Base-by-base conservation (phyloP, 73 alveolate species). In the Effrenium voratum region DNA sequence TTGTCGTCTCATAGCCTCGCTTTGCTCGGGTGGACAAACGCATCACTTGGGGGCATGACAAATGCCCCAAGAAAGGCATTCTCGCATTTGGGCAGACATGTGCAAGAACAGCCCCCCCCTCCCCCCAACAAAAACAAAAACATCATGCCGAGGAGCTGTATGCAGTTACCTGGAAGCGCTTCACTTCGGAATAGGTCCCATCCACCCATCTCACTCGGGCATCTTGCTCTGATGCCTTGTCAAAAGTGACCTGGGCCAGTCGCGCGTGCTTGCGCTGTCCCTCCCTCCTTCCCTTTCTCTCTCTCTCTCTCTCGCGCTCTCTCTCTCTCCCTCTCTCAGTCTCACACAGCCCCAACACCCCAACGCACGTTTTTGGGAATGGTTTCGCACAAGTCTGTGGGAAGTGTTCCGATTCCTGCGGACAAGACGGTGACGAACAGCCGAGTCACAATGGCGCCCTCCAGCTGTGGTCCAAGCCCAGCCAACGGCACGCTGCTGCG, bases 401-500 rank as follows among this genome's bases (percentile, higher is more conserved):
- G n/a, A n/a, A n/a, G n/a, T n/a, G n/a, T n/a, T n/a, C n/a, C n/a
- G n/a, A n/a, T n/a, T n/a, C n/a, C n/a, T n/a, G n/a, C n/a, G n/a
- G n/a, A n/a, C n/a, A n/a, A n/a, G n/a, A n/a, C n/a, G n/a, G n/a
- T n/a, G n/a, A n/a, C n/a, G n/a, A n/a, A 32, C 38, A 6, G 70
- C n/a, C 94, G 12, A 26, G 94, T 22, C 34, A 63, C 95, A 24
- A 88, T 88, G 86, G 95, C 95, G 34, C 85, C 95, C 43, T 88
- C 95, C 6, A 90, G 97, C 36, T 75, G 88, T 4, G 82, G 88
- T 44, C 47, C 72, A 26, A 90, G 68, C 40, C 97, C 97, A 10
- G 97, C 97, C 87, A 90, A 32, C 13, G 97, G 97, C 70, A 90
- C 97, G 47, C 97, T 90, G 59, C 88, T 90, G n/a, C 97, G 87